Evolutionary conservation across 2,329 filamentous ascomycete species (phyloP).

Genomic region (Torrubiella hemipterigena): DNA sequence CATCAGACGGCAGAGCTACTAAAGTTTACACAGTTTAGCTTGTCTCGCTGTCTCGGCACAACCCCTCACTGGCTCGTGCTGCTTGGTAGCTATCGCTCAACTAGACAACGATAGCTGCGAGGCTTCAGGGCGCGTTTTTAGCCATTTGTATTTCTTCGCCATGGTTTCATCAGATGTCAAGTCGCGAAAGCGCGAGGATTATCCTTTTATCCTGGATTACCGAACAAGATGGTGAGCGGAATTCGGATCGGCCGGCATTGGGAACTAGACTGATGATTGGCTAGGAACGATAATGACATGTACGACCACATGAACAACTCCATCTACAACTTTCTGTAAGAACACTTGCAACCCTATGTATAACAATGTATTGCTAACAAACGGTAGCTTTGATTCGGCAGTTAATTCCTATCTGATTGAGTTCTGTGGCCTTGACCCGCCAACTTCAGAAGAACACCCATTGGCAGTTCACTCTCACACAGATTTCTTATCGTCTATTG

Average conservation of each 20-base stretch:
- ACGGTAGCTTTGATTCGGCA: conserved; percentile 65
- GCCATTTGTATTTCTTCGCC: too few relatives aligned
- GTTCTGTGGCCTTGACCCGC: conserved; percentile 61
- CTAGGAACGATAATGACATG: conserved; percentile 87
- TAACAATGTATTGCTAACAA: background rate
- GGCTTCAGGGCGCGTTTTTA: conserved; percentile 7
- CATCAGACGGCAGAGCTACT: too few relatives aligned
- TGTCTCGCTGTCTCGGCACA: too few relatives aligned
- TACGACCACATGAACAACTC: conserved; percentile 90
- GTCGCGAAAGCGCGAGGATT: conserved; percentile 56
- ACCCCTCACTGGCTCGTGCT: too few relatives aligned
- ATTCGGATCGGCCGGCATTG: conserved; percentile 7
- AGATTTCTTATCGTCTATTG: conserved; percentile 72
- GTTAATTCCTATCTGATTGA: conserved; percentile 82
- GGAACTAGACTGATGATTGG: conserved; percentile 8
- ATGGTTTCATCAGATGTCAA: conserved; percentile 32
- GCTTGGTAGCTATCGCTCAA: too few relatives aligned
- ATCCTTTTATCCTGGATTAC: conserved; percentile 69
- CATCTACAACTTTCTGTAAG: conserved; percentile 67
- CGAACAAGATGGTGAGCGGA: conserved; percentile 65
- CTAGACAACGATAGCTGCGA: background rate
- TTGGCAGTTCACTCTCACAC: conserved; percentile 78
- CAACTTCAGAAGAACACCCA: conserved; percentile 59
- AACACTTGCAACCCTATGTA: conserved; percentile 2
- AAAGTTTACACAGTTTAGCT: too few relatives aligned